Conservation (phyloP, 2,329 filamentous ascomycete genomes). For the Fusarium sp. region DNA sequence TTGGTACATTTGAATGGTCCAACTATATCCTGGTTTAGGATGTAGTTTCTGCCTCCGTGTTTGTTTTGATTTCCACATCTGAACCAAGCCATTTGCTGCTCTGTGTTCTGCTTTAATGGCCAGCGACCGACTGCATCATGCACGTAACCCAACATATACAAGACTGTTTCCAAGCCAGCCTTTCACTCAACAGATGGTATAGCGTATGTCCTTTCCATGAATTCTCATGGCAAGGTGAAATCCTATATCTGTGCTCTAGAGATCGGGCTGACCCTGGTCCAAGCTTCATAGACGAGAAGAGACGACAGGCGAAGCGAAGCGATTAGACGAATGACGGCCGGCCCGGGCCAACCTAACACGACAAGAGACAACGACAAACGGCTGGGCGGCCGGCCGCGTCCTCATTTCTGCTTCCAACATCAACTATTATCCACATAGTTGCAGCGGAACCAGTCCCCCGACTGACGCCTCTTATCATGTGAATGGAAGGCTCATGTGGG, state of each 20-base stretch:
- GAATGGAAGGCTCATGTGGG: slow-evolving; percentile 42
- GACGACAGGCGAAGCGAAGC: slow-evolving; percentile 3
- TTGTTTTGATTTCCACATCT: slow-evolving; percentile 12
- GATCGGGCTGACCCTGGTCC: slow-evolving; percentile 10
- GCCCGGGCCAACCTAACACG: background rate
- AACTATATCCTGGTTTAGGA: background rate
- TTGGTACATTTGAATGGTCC: background rate
- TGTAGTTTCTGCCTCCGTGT: slow-evolving; percentile 17
- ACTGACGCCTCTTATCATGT: slow-evolving; percentile 42
- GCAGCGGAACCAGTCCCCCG: slow-evolving; percentile 39
- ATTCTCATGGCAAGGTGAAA: background rate
- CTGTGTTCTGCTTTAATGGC: slow-evolving; percentile 12
- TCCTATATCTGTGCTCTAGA: background rate
- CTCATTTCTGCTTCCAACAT: background rate
- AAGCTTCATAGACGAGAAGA: background rate
- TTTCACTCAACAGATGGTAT: background rate
- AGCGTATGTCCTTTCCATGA: background rate
- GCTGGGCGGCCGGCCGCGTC: slow-evolving; percentile 13
- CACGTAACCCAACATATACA: slow-evolving; percentile 11
- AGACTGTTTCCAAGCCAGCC: background rate
- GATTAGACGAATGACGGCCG: slow-evolving; percentile 12
- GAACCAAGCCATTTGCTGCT: slow-evolving; percentile 27
- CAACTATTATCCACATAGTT: slow-evolving; percentile 15
- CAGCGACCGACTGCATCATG: slow-evolving; percentile 10
- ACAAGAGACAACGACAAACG: background rate